Evolutionary conservation across 2,329 filamentous ascomycete genomes (phyloP), one percentile per base, ranked within the genome.

Genomic region (Calonectria henricotiae): DNA sequence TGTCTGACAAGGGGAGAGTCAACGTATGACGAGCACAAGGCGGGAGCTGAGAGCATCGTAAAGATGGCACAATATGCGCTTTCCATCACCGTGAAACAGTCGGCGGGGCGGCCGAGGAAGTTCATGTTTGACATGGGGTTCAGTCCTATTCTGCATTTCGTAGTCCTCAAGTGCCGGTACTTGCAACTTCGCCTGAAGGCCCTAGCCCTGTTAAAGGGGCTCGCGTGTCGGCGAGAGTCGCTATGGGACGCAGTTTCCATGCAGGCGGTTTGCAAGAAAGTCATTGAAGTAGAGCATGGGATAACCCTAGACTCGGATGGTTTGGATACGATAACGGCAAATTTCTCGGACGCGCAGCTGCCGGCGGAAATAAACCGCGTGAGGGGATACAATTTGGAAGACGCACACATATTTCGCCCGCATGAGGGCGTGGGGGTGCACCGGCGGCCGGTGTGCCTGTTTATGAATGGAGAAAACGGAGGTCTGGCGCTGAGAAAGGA

Each of bases 61-160:
- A 67, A 75, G 0, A 71, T 77, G n/a, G 80, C 79, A 11, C 47
- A 23, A 2, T 17, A 5, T 7, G 73, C 79, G 15, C 47, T 51
- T 15, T 27, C 47, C 27, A 27, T 51, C 4, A 58, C 37, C 4
- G 62, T 63, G 4, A 11, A n/a, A 0, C 35, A 27, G 4, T 23
- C 60, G 1, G 39, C n/a, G 25, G 39, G 13, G 1, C 55, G 63
- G 1, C 43, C 78, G 13, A 80, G 76, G 30, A 80, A 77, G 39
- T 86, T 85, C 71, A 81, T 77, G 25, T 85, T 85, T 25, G 82
- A 84, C 67, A 81, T 83, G 75, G 84, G 83, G 0, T 84, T 82
- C 37, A 74, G 79, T 4, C 82, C 83, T 0, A 71, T 82, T 13
- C 77, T 86, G 17, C 82, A 80, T 55, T 84, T 82, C 46, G 74